phyloP scores from a whole-genome alignment of 768 basidiomycete genomes.

The Tylopilus sp. region DNA sequence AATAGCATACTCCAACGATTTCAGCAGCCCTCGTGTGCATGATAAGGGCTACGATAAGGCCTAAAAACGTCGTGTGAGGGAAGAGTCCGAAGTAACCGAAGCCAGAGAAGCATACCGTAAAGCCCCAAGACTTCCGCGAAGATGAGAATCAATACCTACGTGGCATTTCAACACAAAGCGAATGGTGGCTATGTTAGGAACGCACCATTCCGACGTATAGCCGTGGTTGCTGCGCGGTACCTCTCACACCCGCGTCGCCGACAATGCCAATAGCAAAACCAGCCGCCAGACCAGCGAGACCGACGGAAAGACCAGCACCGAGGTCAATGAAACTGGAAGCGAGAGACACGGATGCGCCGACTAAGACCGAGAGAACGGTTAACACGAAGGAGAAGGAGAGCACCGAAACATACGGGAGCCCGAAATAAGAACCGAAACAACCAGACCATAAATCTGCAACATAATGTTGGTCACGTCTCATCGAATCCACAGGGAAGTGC shows the following conservation, averaged over 20 bases:
- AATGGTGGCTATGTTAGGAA: background rate
- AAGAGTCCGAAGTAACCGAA: background rate
- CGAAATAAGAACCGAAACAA: constrained; percentile 58
- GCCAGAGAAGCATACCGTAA: constrained; percentile 49
- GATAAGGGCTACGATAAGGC: constrained; percentile 82
- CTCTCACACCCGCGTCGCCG: constrained; percentile 97
- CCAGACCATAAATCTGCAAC: constrained; percentile 88
- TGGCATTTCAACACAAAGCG: background rate
- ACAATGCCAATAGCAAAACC: constrained; percentile 99
- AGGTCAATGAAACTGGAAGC: constrained; percentile 93
- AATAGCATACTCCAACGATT: constrained; percentile 13
- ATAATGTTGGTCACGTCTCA: background rate
- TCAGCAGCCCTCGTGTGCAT: constrained; percentile 74
- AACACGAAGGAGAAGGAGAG: background rate
- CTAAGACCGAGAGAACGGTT: constrained; percentile 35
- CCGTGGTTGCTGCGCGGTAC: constrained; percentile 94
- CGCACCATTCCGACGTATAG: constrained; percentile 91
- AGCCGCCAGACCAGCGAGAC: constrained; percentile 92
- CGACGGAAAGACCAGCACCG: constrained; percentile 89
- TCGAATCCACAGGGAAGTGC: constrained; percentile 31
- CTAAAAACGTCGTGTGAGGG: constrained; percentile 32
- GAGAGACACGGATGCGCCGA: constrained; percentile 76
- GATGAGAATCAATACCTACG: constrained; percentile 94
- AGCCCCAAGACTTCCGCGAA: constrained; percentile 93
- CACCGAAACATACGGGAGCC: constrained; percentile 56